Conservation (phyloP, 2,329 filamentous ascomycete genomes). For the Colletotrichum orbiculare region DNA sequence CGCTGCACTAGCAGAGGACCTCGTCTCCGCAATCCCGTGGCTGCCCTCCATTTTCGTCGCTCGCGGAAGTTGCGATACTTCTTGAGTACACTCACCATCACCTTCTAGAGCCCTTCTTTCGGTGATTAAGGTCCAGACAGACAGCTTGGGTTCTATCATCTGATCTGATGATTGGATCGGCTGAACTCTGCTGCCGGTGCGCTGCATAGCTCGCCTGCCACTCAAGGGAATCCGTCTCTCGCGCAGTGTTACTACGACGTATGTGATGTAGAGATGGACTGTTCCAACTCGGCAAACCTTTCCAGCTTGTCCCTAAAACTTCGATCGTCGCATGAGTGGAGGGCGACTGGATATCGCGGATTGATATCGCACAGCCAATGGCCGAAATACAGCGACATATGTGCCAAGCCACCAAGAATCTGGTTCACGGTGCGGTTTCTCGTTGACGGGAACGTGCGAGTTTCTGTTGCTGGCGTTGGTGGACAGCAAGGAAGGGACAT, state of each 20-base stretch:
- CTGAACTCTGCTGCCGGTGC: conserved; percentile 23
- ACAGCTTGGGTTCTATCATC: too few relatives aligned
- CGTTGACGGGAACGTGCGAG: too few relatives aligned
- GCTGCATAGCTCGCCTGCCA: too few relatives aligned
- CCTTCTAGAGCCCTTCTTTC: conserved; percentile 23
- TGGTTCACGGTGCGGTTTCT: too few relatives aligned
- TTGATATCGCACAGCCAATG: conserved; percentile 29
- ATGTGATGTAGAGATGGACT: not conserved
- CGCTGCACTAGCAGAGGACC: conserved; percentile 20
- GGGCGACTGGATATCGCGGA: conserved; percentile 16
- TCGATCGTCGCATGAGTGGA: conserved; percentile 35
- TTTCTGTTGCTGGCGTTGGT: too few relatives aligned
- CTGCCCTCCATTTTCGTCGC: conserved; percentile 10
- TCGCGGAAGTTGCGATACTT: not conserved
- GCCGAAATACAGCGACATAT: conserved; percentile 32
- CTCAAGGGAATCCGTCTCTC: too few relatives aligned
- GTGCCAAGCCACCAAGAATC: not conserved
- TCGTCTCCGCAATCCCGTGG: conserved; percentile 6
- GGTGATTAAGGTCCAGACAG: not conserved
- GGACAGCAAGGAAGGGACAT: too few relatives aligned
- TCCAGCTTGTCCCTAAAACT: conserved; percentile 21
- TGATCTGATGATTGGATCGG: conserved; percentile 25
- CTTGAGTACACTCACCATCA: not conserved
- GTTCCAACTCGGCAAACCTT: conserved; percentile 14
- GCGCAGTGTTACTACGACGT: too few relatives aligned